These are phyloP conservation scores for Croton setiger DNA, from an alignment of 441 rosid species.

Conservation along the genomic window DNA sequence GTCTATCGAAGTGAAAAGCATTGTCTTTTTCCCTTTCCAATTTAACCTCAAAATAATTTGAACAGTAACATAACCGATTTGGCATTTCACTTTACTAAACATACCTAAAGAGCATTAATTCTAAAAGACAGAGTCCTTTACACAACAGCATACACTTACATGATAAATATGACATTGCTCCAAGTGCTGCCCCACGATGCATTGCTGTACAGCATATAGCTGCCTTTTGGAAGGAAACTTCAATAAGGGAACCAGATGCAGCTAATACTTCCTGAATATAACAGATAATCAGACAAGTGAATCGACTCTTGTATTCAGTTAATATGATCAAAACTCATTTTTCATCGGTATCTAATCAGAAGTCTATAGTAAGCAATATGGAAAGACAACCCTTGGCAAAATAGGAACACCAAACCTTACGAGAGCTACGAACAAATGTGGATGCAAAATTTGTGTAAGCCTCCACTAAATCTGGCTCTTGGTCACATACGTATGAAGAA, in stretches of 20 bases:
- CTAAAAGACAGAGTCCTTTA: not conserved
- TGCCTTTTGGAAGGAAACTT: conserved; percentile 92
- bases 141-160: conserved; percentile 39
- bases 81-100: not conserved
- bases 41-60: not conserved
- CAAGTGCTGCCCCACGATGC: conserved; percentile 98
- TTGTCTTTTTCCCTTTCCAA: not conserved
- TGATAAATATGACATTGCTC: conserved; percentile 93
- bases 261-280: conserved; percentile 72
- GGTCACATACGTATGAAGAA: conserved; percentile 95
- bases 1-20: not conserved
- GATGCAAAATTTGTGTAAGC: conserved; percentile 92
- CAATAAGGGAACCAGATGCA: conserved; percentile 75
- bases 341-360: not conserved
- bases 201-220: conserved; percentile 98
- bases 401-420: conserved; percentile 53
- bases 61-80: not conserved
- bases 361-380: conserved; percentile 10
- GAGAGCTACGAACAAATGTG: conserved; percentile 66
- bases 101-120: not conserved
- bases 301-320: conserved; percentile 15
- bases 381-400: conserved; percentile 5
- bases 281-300: conserved; percentile 20
- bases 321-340: conserved; percentile 14
- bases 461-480: conserved; percentile 98